phyloP scores from a whole-genome alignment of 306 rosid species.

The Abrus pulchellus region DNA sequence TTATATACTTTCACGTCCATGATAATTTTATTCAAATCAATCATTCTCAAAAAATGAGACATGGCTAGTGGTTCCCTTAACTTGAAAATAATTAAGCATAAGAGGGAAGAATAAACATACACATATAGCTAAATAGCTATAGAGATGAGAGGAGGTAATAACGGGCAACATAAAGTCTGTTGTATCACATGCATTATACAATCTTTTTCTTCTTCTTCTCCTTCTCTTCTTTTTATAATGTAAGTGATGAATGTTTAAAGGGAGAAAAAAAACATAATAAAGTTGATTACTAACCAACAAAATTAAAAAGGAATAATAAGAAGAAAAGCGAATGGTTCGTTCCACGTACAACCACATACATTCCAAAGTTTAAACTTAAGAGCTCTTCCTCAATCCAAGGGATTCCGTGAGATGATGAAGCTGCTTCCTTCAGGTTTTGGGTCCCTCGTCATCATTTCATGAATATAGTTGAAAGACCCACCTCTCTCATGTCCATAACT shows the following conservation, averaged over 20 bases:
- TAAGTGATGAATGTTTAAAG: constrained; percentile 67
- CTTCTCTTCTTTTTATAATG: constrained; percentile 74
- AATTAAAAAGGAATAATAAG: constrained; percentile 8
- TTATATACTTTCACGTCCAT: no score
- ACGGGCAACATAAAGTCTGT: constrained; percentile 82
- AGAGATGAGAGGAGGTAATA: constrained; percentile 29
- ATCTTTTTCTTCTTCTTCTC: constrained; percentile 48
- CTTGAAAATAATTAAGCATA: no score
- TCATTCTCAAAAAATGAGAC: no score
- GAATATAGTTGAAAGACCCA: constrained; percentile 65
- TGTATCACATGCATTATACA: constrained; percentile 90
- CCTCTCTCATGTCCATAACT: constrained; percentile 63
- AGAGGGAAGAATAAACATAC: no score
- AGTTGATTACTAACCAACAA: constrained; percentile 39
- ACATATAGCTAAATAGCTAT: background rate
- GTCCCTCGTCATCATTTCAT: constrained; percentile 80
- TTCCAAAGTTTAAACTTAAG: constrained; percentile 40
- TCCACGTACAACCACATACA: constrained; percentile 4
- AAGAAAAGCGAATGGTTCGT: constrained; percentile 8
- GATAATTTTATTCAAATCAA: no score
- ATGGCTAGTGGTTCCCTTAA: no score
- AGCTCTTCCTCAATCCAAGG: constrained; percentile 72
- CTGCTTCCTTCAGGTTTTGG: constrained; percentile 48
- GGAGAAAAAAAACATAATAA: constrained; percentile 23
- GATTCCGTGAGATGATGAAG: constrained; percentile 62